phyloP scores from a whole-genome alignment of 176 grass and related monocot genomes.

The Tuctoria greenei region DNA sequence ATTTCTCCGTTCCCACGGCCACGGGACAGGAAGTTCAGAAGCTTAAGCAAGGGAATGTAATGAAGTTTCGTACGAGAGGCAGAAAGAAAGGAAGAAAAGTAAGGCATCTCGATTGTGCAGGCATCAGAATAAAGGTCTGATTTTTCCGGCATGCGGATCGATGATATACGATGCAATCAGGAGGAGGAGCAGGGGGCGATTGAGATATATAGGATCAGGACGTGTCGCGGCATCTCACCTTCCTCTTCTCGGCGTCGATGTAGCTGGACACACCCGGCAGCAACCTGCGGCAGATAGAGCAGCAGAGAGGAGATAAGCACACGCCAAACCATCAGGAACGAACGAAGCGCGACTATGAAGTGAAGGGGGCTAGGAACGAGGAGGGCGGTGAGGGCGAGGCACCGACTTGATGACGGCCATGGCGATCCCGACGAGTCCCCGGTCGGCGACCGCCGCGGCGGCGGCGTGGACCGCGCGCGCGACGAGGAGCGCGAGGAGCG shows the following conservation, averaged over 20 bases:
- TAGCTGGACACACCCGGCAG: conserved; percentile 68
- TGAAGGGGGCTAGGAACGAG: not conserved
- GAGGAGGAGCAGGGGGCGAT: not conserved
- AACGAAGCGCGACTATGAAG: no score
- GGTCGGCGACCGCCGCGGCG: conserved; percentile 47
- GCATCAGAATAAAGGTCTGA: not conserved
- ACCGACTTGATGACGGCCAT: conserved; percentile 65
- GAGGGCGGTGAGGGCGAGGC: not conserved
- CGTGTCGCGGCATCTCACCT: conserved; percentile 37
- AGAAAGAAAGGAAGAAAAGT: not conserved
- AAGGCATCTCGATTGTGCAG: not conserved
- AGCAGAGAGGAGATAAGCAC: not conserved
- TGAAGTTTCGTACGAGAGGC: not conserved
- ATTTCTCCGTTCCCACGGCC: no score
- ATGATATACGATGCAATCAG: not conserved
- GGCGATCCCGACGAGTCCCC: conserved; percentile 53
- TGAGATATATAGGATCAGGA: not conserved
- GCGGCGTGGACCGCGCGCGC: conserved; percentile 56
- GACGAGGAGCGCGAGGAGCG: conserved; percentile 62
- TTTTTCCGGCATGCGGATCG: not conserved
- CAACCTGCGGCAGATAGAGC: conserved; percentile 59
- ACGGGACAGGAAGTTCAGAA: no score
- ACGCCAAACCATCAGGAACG: not conserved
- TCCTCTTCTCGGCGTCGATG: conserved; percentile 85
- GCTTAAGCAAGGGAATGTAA: not conserved